phyloP scores from a whole-genome alignment of 2,329 filamentous ascomycete species.

The Alternaria sp. region DNA sequence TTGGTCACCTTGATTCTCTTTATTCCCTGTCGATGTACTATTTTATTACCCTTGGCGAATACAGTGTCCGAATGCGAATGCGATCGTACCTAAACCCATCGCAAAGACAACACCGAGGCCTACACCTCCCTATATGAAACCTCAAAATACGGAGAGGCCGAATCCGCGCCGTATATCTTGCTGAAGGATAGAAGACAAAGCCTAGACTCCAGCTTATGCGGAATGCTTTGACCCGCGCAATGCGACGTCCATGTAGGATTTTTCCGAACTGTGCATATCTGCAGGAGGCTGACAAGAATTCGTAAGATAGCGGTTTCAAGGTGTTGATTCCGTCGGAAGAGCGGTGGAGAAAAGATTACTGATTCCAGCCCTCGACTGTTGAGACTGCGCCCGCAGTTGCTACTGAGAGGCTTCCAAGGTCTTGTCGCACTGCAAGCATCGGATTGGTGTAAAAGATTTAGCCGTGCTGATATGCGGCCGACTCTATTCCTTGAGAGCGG shows the following conservation, averaged over 20 bases:
- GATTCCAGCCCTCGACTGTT: background rate
- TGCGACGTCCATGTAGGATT: background rate
- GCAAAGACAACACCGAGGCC: slow-evolving; percentile 71
- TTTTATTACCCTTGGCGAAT: slow-evolving; percentile 37
- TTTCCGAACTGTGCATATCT: background rate
- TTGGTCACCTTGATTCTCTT: too few species aligned
- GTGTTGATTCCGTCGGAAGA: background rate
- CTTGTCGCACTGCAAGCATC: background rate
- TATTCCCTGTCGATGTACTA: background rate
- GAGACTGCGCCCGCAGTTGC: background rate
- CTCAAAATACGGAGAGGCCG: background rate
- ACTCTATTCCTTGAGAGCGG: background rate
- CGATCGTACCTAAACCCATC: slow-evolving; percentile 75
- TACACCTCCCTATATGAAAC: slow-evolving; percentile 61
- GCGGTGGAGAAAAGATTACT: background rate
- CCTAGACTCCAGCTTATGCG: background rate
- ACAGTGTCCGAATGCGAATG: slow-evolving; percentile 46
- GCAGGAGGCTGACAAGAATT: background rate
- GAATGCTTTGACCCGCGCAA: background rate
- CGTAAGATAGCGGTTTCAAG: background rate
- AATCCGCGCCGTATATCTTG: background rate
- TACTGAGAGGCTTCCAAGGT: background rate
- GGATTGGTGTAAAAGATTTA: background rate
- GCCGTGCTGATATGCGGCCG: background rate
- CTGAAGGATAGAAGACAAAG: background rate